Conservation (phyloP, 495 filamentous ascomycete species). For the Massariosphaeria phaeospora region DNA sequence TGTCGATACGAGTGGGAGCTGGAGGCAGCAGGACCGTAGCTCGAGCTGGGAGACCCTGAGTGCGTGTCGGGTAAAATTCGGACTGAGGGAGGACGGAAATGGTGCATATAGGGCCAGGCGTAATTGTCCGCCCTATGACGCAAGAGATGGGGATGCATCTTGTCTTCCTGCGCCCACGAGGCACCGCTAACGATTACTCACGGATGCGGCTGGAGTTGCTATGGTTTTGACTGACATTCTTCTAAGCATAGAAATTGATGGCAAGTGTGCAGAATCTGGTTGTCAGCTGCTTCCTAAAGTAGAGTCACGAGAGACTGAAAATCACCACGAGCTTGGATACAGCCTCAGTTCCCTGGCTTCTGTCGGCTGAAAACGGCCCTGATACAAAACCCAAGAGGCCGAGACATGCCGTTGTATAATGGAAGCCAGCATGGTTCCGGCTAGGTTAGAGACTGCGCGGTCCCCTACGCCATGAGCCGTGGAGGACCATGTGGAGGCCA, state of each 20-base stretch:
- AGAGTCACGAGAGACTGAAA: neutral
- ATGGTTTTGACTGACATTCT: neutral
- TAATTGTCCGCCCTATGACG: conserved; percentile 9
- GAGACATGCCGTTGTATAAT: neutral
- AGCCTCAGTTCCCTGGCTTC: neutral
- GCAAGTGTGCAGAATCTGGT: neutral
- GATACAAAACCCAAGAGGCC: neutral
- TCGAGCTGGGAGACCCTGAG: neutral
- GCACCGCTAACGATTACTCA: conserved; percentile 4
- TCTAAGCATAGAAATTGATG: neutral
- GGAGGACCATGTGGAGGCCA: neutral
- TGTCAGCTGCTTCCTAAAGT: conserved; percentile 1
- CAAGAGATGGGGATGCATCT: neutral
- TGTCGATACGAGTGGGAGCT: conserved; percentile 11
- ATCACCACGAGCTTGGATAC: neutral
- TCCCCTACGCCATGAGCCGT: too few species aligned
- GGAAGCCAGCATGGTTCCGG: neutral
- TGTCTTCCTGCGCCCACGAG: too few species aligned
- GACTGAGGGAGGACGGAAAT: neutral
- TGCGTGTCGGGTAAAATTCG: neutral
- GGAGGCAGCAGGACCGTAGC: conserved; percentile 1
- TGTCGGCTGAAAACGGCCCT: neutral
- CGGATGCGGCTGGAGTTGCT: conserved; percentile 7
- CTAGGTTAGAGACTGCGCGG: too few species aligned
- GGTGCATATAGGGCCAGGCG: neutral